phyloP scores from a whole-genome alignment of 75 land plant species.

The Picea sitchensis region DNA sequence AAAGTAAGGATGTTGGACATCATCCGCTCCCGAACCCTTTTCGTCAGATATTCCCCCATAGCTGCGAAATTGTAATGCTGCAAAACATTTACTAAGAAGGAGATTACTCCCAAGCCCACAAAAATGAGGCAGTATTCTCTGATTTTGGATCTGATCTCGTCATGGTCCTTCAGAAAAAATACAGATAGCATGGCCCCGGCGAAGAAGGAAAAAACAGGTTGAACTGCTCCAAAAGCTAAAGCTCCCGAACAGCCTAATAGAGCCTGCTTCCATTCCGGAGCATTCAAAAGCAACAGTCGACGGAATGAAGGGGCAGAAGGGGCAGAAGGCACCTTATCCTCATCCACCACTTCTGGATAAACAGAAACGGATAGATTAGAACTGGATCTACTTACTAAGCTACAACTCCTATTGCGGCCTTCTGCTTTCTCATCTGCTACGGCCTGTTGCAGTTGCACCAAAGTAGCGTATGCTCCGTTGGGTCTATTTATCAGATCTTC shows the following conservation, averaged over 20 bases:
- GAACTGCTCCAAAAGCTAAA: conserved; percentile 46
- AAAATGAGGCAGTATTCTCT: conserved; percentile 34
- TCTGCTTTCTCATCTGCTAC: neutral
- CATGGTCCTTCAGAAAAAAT: conserved; percentile 39
- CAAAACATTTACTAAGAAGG: conserved; percentile 33
- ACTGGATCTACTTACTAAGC: neutral
- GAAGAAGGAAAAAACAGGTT: conserved; percentile 49
- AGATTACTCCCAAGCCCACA: conserved; percentile 29
- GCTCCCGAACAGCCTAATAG: conserved; percentile 57
- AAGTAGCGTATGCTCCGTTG: conserved; percentile 50
- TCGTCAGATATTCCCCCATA: conserved; percentile 70
- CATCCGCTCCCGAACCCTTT: conserved; percentile 65
- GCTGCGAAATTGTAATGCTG: conserved; percentile 71
- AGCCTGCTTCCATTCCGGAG: conserved; percentile 63
- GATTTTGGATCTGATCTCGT: conserved; percentile 23
- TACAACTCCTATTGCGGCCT: neutral
- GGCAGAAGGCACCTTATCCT: neutral
- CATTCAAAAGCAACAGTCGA: conserved; percentile 52
- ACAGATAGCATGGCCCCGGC: conserved; percentile 50
- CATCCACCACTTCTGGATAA: neutral
- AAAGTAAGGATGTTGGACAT: conserved; percentile 49
- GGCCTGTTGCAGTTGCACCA: conserved; percentile 33
- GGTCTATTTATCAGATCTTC: conserved; percentile 33
- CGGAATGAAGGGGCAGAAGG: conserved; percentile 36
- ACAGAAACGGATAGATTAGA: neutral